Evolutionary conservation across 2,329 filamentous ascomycete species (phyloP), one percentile per base, ranked within the genome.

Genomic region (Xylariaceae sp.): DNA sequence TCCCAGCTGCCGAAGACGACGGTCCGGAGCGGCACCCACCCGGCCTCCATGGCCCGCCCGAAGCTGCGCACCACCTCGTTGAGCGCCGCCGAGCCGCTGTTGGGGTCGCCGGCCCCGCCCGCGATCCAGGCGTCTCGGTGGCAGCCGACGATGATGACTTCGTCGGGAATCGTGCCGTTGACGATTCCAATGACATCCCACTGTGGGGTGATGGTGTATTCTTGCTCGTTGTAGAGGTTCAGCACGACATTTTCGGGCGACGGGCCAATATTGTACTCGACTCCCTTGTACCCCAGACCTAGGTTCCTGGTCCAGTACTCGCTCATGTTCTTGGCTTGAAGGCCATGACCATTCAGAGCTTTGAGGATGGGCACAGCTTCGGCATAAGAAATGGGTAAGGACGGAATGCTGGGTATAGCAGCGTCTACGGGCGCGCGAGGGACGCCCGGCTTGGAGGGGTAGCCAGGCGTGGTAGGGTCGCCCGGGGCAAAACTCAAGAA

Each of bases 131-230:
- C 85, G 59, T 94, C 88, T 21, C 88, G 77, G 53, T 94, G 89
- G 52, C 94, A 94, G n/a, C 89, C 88, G 19, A 96, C 64, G 3
- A 98, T 72, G 29, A 98, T 68, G 1, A 94, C 87, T 52, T 95
- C 88, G 48, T 94, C 79, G 0, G 78, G 68, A 22, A 92, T 77
- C 1, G 82, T 83, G 8, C 90, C 92, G 49, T 94, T 94, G 56
- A 98, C 85, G 29, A 92, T 68, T 28, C 90, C 90, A 44, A 96
- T 90, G 3, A 92, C 85, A 53, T 98, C 83, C 88, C 88, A 94
- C 33, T 90, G 65, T 4, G 84, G 83, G 0, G 83, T 92, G 1
- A 75, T 90, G 11, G 77, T 76, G 51, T 94, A 92, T 29, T 87
- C 76, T 60, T 93, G 86, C 50, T 87, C 67, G 50, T 90, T 94